Percentiles rank a stretch among this genome's conserved stretches.
Conservation (phyloP, 2,329 filamentous ascomycete species). For the Claviceps paspali region DNA sequence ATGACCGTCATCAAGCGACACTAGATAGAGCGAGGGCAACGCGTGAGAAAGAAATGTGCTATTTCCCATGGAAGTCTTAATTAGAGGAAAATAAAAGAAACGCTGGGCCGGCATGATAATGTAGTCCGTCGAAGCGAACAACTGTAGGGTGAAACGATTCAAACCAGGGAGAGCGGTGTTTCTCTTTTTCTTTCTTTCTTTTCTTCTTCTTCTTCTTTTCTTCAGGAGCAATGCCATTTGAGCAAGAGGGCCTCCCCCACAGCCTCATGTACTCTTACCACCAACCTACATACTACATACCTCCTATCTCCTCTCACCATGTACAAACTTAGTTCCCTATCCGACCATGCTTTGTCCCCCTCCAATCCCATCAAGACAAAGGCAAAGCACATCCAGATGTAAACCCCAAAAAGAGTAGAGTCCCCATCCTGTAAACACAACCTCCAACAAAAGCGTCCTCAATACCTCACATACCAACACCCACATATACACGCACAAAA, state of each 20-base stretch:
- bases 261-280: conserved; percentile 7
- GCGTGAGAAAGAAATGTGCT: background rate
- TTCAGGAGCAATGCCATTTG: too few species aligned
- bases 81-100: too few species aligned
- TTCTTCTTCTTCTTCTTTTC: too few species aligned
- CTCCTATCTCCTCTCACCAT: conserved; percentile 7
- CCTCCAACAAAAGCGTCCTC: too few species aligned
- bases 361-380: background rate
- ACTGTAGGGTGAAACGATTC: background rate
- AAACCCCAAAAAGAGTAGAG: too few species aligned
- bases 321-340: conserved; percentile 4
- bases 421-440: too few species aligned
- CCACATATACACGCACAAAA: too few species aligned
- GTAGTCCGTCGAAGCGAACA: background rate
- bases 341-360: background rate
- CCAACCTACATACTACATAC: too few species aligned
- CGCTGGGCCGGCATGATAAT: too few species aligned
- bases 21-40: conserved; percentile 11
- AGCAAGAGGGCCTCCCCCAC: conserved; percentile 3
- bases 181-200: background rate
- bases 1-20: conserved; percentile 35
- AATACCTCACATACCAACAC: too few species aligned
- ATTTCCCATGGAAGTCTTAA: too few species aligned
- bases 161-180: background rate
- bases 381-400: background rate